A percentile compares a stretch with the other conserved stretches of the same genome.
Evolutionary conservation across 768 basidiomycete genomes (phyloP).

Genomic region (Tubosaeta sp.): DNA sequence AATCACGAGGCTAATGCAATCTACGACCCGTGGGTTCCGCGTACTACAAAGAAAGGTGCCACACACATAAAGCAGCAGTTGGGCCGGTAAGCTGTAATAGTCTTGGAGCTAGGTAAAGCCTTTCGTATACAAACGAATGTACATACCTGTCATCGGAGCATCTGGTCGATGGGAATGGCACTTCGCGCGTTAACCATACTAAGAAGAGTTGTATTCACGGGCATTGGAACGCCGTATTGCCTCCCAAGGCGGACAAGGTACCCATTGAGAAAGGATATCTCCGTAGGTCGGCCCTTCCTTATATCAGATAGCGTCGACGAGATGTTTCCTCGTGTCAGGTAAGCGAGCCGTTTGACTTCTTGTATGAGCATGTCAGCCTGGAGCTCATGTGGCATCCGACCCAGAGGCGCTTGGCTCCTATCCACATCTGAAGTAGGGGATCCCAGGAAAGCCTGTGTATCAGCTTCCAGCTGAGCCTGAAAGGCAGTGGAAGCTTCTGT

Average conservation of each 20-base stretch:
- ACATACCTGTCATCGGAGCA: constrained; percentile 20
- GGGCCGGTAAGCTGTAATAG: not conserved
- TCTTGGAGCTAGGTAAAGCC: not conserved
- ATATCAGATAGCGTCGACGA: constrained; percentile 83
- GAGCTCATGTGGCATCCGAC: constrained; percentile 46
- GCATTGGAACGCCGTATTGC: constrained; percentile 53
- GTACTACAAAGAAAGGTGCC: not conserved
- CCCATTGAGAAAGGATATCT: constrained; percentile 82
- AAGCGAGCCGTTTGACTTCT: constrained; percentile 57
- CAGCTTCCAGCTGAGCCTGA: constrained; percentile 44
- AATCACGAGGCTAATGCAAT: not conserved
- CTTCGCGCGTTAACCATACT: constrained; percentile 58
- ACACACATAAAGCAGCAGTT: not conserved
- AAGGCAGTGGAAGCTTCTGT: constrained; percentile 68
- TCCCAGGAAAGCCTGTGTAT: constrained; percentile 25
- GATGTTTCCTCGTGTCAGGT: constrained; percentile 58
- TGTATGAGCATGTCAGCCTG: constrained; percentile 41
- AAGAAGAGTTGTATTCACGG: constrained; percentile 50
- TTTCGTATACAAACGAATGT: not conserved
- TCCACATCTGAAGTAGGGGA: constrained; percentile 24
- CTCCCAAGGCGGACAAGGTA: constrained; percentile 65
- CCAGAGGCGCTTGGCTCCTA: constrained; percentile 25
- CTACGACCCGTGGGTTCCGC: not conserved
- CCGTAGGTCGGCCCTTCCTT: constrained; percentile 56
- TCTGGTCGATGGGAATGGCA: constrained; percentile 51